Evolutionary conservation across 108 stramenopile species (phyloP), one percentile per base, ranked within the genome.

Genomic region (Phaeodactylum tricornutum): DNA sequence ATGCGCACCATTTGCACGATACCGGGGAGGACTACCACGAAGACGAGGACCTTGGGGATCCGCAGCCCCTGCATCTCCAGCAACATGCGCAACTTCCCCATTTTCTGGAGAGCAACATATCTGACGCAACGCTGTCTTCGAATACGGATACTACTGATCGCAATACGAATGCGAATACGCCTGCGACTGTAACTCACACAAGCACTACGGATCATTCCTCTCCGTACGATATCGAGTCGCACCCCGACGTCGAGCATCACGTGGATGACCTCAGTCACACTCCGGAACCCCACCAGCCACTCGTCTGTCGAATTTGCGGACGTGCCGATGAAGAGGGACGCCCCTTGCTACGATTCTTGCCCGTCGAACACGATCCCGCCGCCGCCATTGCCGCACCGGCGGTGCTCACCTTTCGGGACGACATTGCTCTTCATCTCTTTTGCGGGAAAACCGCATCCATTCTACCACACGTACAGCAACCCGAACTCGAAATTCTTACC

Each of bases 391-490:
- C 21, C 17, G 43, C 66, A 17, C 43, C 51, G 32, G 8, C 29
- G 12, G 38, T 52, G 28, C 15, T 41, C 14, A 45, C 33, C 4
- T 59, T 62, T 35, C 14, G 40, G 0, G 52, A 70, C 43, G 57
- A 70, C 33, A 53, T 70, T 50, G 43, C 29, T 30, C 15, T 70
- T 12, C 69, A 70, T 48, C 34, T 63, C 2, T 70, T 70, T 44
- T 70, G 69, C 45, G 69, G 69, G 16, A 70, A 70, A 30, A 70
- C 69, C 4, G 69, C 69, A n/a, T 47, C 52, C 3, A 70, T 70
- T 24, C 17, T 70, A 22, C 67, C 60, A 27, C 3, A 29, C 15
- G 43, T 56, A 0, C 61, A 68, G 34, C 49, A 28, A 26, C 60
- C 66, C 14, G 48, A 68, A 9, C 37, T 59, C 29, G 69, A 70